These are phyloP conservation scores for Jasminum sambac DNA, from an alignment of 257 asterid species.

Conservation along the genomic window DNA sequence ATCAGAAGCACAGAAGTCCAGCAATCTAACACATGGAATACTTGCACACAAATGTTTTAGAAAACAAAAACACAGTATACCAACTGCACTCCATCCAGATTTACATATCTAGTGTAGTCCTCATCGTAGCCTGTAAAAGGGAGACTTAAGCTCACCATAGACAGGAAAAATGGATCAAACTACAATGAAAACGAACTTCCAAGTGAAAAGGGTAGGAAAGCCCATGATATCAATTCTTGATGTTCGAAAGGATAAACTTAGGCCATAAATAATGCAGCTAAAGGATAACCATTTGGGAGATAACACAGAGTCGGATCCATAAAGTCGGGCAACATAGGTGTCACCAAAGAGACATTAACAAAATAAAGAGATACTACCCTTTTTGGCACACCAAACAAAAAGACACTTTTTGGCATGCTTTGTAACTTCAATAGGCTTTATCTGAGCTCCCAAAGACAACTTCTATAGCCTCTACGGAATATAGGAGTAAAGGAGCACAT, in stretches of 20 bases:
- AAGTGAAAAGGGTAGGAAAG: not conserved
- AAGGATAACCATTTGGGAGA: slow-evolving; percentile 49
- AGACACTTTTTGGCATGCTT: no score
- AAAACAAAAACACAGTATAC: not conserved
- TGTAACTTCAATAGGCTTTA: slow-evolving; percentile 40
- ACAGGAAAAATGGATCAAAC: not conserved
- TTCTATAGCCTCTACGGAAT: slow-evolving; percentile 53
- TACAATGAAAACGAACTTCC: not conserved
- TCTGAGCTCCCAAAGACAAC: slow-evolving; percentile 54
- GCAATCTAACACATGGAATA: not conserved
- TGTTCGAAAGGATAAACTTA: not conserved
- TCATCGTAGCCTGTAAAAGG: slow-evolving; percentile 41
- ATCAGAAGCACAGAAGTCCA: not conserved
- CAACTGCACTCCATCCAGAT: slow-evolving; percentile 49
- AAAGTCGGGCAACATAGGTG: slow-evolving; percentile 46
- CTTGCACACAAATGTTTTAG: not conserved
- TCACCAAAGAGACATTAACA: slow-evolving; percentile 17
- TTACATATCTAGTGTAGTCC: slow-evolving; percentile 47
- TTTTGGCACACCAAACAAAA: no score
- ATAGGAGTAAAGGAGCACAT: slow-evolving; percentile 43
- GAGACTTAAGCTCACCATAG: not conserved
- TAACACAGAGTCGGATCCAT: slow-evolving; percentile 50
- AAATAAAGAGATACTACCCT: slow-evolving; percentile 28
- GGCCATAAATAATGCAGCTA: slow-evolving; percentile 43
- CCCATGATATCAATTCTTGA: no score